Evolutionary conservation across 768 basidiomycete species (phyloP).

Genomic region (Porphyrellus cyaneotinctus): DNA sequence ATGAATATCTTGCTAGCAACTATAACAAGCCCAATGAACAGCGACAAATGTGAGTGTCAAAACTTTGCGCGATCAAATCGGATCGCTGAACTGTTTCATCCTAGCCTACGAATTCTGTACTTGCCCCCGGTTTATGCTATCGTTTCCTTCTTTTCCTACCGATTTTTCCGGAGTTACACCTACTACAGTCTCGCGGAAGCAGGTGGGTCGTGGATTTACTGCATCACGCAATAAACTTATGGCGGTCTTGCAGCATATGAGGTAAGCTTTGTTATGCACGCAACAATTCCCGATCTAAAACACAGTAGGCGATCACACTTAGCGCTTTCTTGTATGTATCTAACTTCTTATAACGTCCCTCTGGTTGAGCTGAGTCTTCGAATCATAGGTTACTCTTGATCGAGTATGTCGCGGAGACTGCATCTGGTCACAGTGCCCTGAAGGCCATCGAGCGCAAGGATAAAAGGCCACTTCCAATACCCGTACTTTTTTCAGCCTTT

Average conservation of each 20-base stretch:
- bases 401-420: slow-evolving; percentile 77
- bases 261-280: slow-evolving; percentile 35
- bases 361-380: slow-evolving; percentile 2
- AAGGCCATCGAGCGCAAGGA: slow-evolving; percentile 76
- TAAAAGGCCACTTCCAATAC: slow-evolving; percentile 67
- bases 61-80: neutral
- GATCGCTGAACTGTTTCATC: neutral
- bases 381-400: slow-evolving; percentile 65
- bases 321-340: slow-evolving; percentile 78
- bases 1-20: slow-evolving; percentile 42
- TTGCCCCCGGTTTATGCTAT: slow-evolving; percentile 82
- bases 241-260: slow-evolving; percentile 52
- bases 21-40: slow-evolving; percentile 71
- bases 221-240: slow-evolving; percentile 26
- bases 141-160: slow-evolving; percentile 82
- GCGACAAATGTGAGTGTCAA: slow-evolving; percentile 64
- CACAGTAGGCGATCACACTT: slow-evolving; percentile 64
- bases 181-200: slow-evolving; percentile 52
- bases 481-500: slow-evolving; percentile 35
- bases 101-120: slow-evolving; percentile 72
- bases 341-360: neutral
- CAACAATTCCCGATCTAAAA: slow-evolving; percentile 14
- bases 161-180: slow-evolving; percentile 76
- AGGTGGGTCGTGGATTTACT: slow-evolving; percentile 33
- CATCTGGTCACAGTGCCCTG: slow-evolving; percentile 55